A percentile compares a stretch with the other conserved stretches of the same genome.
phyloP scores from a whole-genome alignment of 2,329 filamentous ascomycete species.

The Penicillium sp. region DNA sequence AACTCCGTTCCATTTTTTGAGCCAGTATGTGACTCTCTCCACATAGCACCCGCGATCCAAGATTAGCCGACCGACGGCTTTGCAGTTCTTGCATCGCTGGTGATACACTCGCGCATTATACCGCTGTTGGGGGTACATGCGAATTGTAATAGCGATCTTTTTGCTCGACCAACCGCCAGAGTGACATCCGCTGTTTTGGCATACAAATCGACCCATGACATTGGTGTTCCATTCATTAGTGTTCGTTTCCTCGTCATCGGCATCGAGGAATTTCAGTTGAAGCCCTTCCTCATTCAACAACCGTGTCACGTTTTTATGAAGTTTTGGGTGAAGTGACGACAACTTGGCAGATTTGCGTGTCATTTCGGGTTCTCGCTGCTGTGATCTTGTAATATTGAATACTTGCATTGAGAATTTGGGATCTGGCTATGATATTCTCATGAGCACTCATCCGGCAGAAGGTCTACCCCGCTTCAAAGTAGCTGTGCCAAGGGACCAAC shows the following conservation, averaged over 20 bases:
- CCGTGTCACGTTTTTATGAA: conserved; percentile 15
- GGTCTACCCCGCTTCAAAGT: conserved; percentile 10
- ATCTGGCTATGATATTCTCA: conserved; percentile 6
- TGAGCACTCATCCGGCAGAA: conserved; percentile 4
- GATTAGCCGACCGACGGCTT: conserved; percentile 1
- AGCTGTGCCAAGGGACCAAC: conserved; percentile 8
- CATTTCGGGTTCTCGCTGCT: conserved; percentile 6
- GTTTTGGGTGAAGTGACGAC: conserved; percentile 15
- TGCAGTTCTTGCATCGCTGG: conserved; percentile 8
- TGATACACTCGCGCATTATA: conserved; percentile 12
- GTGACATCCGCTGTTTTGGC: conserved; percentile 10
- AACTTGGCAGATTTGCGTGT: conserved; percentile 11
- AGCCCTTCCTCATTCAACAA: conserved; percentile 15
- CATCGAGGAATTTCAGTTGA: conserved; percentile 10
- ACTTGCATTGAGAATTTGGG: conserved; percentile 3
- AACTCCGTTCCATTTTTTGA: conserved; percentile 9
- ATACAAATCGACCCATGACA: conserved; percentile 13
- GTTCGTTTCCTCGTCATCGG: conserved; percentile 10
- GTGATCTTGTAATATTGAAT: conserved; percentile 7
- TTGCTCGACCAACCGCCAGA: conserved; percentile 13
- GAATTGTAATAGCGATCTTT: conserved; percentile 9
- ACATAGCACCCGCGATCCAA: conserved; percentile 5
- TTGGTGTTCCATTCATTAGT: conserved; percentile 11
- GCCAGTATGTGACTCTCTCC: conserved; percentile 9
- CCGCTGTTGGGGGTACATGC: conserved; percentile 8